These are phyloP conservation scores for Fusarium agapanthi DNA, from an alignment of 2,329 filamentous ascomycete genomes.

Conservation along the genomic window DNA sequence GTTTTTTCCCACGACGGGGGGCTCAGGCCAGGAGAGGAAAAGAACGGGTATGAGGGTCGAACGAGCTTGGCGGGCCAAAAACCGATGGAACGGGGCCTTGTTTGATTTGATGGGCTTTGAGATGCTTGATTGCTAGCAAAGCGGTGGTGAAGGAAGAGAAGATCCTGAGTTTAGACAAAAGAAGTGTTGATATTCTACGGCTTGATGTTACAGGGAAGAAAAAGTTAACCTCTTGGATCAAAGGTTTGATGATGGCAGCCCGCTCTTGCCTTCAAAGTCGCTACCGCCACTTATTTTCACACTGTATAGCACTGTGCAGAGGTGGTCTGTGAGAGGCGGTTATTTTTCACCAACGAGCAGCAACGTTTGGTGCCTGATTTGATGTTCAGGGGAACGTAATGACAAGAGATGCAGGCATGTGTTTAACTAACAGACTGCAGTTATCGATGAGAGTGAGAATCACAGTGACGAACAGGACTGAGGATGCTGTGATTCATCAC, in stretches of 20 bases:
- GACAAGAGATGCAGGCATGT: background rate
- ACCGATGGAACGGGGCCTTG: constrained; percentile 12
- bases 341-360: background rate
- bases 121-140: constrained; percentile 16
- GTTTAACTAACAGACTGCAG: background rate
- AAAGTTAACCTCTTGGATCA: constrained; percentile 11
- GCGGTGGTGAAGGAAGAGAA: constrained; percentile 13
- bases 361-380: background rate
- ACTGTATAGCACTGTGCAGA: constrained; percentile 22
- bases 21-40: constrained; percentile 38
- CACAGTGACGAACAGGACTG: background rate
- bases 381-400: background rate
- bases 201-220: constrained; percentile 8
- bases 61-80: constrained; percentile 35
- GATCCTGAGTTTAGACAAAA: background rate
- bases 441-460: background rate
- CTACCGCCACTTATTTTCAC: constrained; percentile 28
- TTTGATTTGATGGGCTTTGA: constrained; percentile 26
- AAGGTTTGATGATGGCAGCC: constrained; percentile 5
- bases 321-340: background rate
- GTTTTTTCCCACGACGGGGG: constrained; percentile 37
- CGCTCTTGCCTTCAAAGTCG: constrained; percentile 7
- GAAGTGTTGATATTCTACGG: background rate
- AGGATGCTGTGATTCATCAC: constrained; percentile 17
- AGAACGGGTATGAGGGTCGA: constrained; percentile 40